phyloP scores from a whole-genome alignment of 305 asterid genomes.

The Ruellia speciosa region DNA sequence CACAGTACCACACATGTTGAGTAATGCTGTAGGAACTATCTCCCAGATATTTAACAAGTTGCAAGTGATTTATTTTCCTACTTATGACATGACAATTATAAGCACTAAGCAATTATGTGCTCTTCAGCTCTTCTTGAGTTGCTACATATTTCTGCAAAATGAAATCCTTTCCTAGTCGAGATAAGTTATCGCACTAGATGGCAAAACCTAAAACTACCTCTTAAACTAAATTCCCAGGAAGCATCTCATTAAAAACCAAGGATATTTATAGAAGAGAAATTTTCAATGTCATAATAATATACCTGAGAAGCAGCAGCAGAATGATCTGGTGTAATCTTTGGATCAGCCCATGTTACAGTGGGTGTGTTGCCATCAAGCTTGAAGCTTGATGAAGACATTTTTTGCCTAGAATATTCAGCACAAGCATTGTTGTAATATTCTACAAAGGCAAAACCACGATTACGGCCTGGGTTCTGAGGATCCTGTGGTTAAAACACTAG shows the following conservation, averaged over 20 bases:
- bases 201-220: not conserved
- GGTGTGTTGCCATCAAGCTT: constrained; percentile 78
- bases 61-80: not conserved
- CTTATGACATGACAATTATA: too few species aligned
- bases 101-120: too few species aligned
- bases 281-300: constrained; percentile 19
- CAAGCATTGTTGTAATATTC: constrained; percentile 94
- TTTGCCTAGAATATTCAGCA: constrained; percentile 85
- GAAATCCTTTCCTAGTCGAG: not conserved
- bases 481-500: constrained; percentile 41
- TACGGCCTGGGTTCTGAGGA: constrained; percentile 72
- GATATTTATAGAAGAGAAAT: not conserved
- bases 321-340: constrained; percentile 74
- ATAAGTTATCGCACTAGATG: not conserved
- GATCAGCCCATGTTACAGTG: constrained; percentile 95
- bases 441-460: constrained; percentile 92
- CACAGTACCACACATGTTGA: not conserved
- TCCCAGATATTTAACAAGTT: not conserved
- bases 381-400: constrained; percentile 56
- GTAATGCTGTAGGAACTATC: not conserved
- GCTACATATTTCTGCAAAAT: not conserved
- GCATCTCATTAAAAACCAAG: constrained; percentile 7
- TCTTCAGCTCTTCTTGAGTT: not conserved
- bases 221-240: constrained; percentile 7
- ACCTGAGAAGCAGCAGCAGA: constrained; percentile 88